These are phyloP conservation scores for Phytophthora meadii DNA, from an alignment of 352 stramenopile species.

Conservation along the genomic window DNA sequence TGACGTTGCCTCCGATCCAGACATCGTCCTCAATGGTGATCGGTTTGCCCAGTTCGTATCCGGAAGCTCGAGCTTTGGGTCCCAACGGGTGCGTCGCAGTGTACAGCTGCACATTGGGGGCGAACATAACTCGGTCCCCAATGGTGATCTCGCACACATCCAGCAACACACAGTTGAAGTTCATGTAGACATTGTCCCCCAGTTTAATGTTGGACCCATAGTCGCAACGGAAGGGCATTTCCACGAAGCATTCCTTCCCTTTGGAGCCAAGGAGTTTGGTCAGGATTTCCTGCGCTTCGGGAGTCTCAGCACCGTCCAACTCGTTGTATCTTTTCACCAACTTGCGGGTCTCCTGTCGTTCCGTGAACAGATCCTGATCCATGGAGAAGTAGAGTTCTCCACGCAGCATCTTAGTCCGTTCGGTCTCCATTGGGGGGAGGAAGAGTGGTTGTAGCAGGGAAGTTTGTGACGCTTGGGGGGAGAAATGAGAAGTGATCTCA, in stretches of 20 bases:
- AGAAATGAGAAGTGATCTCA: slow-evolving; percentile 23
- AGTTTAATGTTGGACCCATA: slow-evolving; percentile 88
- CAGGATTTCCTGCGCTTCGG: slow-evolving; percentile 36
- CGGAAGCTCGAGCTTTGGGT: slow-evolving; percentile 42
- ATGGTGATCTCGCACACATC: slow-evolving; percentile 85
- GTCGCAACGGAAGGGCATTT: slow-evolving; percentile 90
- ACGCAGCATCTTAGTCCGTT: slow-evolving; percentile 69
- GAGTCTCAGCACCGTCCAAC: slow-evolving; percentile 28
- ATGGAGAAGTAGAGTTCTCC: slow-evolving; percentile 61
- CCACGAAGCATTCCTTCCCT: slow-evolving; percentile 59
- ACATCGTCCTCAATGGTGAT: slow-evolving; percentile 88
- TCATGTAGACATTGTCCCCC: slow-evolving; percentile 85
- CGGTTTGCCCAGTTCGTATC: slow-evolving; percentile 66
- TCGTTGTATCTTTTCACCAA: slow-evolving; percentile 59
- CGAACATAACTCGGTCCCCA: slow-evolving; percentile 77
- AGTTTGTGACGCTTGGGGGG: slow-evolving; percentile 11
- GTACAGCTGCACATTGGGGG: slow-evolving; percentile 80
- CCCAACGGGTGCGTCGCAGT: slow-evolving; percentile 82
- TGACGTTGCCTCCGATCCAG: slow-evolving; percentile 83
- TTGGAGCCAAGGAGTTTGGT: slow-evolving; percentile 51
- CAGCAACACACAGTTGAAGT: slow-evolving; percentile 89
- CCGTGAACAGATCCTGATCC: slow-evolving; percentile 47
- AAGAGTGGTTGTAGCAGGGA: neutral
- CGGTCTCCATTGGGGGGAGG: slow-evolving; percentile 25
- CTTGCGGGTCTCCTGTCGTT: slow-evolving; percentile 42